Base-by-base conservation (phyloP, 345 rosid species). In the Dovyalis caffra region DNA sequence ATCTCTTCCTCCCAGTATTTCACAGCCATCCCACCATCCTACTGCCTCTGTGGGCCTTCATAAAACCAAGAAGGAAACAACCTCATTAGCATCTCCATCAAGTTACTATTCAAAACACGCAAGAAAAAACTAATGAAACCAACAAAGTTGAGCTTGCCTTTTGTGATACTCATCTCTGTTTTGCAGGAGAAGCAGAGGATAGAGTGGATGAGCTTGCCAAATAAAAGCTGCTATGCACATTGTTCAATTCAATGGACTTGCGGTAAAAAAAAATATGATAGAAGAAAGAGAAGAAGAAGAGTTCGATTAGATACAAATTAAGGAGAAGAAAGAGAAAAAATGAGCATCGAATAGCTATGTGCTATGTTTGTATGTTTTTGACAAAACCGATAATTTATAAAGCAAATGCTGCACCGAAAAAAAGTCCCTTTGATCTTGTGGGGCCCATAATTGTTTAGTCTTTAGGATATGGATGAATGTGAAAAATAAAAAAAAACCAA, bases 121-220 rank as follows among this genome's bases (percentile, higher is more conserved):
- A 51, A 49, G 31, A n/a, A 32, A 64, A 58, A 33, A 69, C 0
- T 37, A 6, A 21, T 8, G 3, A 63, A 64, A 31, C 26, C 15
- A 68, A 1, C 8, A 34, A 51, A 33, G 20, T 14, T 9, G 67
- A 63, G 70, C 81, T 71, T 75, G 81, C 95, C 95, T 90, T 78
- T 77, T 76, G 80, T 88, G 92, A 79, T 87, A 87, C 62, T 90
- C 92, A 70, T 90, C 92, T 81, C 91, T 80, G 85, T 90, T 90
- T n/a, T 82, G 90, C 74, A 85, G 49, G 51, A 90, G 91, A 66
- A 90, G 78, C 56, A 88, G 53, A 72, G 92, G 86, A 76, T 87
- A 88, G 34, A 85, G 83, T 6, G 90, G 88, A 69, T 88, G 90
- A 79, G 88, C 87, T 74, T 78, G 88, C 91, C 95, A 90, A 15